Evolutionary conservation across 2,329 filamentous ascomycete species (phyloP).

Genomic region (Harringtonia lauricola): DNA sequence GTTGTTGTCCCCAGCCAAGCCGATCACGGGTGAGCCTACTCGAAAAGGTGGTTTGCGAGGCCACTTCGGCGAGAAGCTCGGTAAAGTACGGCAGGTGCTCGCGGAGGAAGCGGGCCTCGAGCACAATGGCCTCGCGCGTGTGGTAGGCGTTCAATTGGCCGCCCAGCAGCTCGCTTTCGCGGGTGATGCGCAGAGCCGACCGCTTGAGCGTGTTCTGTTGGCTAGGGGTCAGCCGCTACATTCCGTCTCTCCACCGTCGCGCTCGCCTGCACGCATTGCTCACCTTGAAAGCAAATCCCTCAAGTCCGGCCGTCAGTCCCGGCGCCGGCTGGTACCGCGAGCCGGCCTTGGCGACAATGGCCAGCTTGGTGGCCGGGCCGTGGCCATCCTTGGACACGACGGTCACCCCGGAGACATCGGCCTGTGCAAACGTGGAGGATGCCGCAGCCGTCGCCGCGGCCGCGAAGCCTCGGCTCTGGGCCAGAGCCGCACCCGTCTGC

Average conservation of each 20-base stretch:
- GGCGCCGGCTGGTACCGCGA: conserved; percentile 86
- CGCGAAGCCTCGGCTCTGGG: conserved; percentile 39
- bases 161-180: conserved; percentile 91
- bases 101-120: conserved; percentile 90
- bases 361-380: conserved; percentile 81
- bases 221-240: neutral
- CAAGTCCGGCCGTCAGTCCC: conserved; percentile 79
- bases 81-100: conserved; percentile 96
- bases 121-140: conserved; percentile 83
- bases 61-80: conserved; percentile 87
- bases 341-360: conserved; percentile 86
- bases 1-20: no score
- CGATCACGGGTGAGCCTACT: no score
- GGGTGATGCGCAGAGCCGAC: conserved; percentile 82
- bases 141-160: conserved; percentile 81
- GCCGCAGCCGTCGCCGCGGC: conserved; percentile 38
- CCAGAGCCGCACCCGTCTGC: conserved; percentile 40
- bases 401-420: conserved; percentile 82
- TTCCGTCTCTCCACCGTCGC: neutral
- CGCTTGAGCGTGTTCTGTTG: conserved; percentile 71
- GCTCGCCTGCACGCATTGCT: conserved; percentile 14
- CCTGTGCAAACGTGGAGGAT: conserved; percentile 77
- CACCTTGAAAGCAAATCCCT: conserved; percentile 97
- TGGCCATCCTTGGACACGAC: conserved; percentile 82
- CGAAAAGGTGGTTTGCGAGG: conserved; percentile 78